These are phyloP conservation scores for Cercospora sojina DNA, from an alignment of 2,329 filamentous ascomycete species.

Conservation along the genomic window DNA sequence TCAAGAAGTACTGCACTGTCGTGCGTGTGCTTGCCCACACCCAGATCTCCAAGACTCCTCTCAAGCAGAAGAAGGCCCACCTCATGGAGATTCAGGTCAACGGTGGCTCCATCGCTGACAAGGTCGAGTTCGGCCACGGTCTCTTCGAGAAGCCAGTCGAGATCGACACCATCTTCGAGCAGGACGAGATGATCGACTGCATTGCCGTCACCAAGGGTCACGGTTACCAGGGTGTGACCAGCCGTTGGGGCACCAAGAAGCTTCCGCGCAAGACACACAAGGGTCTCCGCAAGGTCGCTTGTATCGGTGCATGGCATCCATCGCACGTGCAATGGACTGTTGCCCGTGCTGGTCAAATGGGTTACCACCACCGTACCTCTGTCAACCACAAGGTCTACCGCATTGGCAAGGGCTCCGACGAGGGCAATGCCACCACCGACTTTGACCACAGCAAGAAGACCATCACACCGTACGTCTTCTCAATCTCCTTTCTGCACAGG, in stretches of 20 bases:
- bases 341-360: constrained; percentile 98
- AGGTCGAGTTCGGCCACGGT: constrained; percentile 91
- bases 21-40: constrained; percentile 99
- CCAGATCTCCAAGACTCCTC: constrained; percentile 97
- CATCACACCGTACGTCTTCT: constrained; percentile 89
- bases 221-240: constrained; percentile 95
- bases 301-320: constrained; percentile 99
- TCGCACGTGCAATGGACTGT: constrained; percentile 99
- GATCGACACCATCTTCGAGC: constrained; percentile 93
- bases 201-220: constrained; percentile 99
- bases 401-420: constrained; percentile 87
- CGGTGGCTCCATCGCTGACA: constrained; percentile 91
- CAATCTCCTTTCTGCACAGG: not conserved
- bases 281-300: constrained; percentile 99
- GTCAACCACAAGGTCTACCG: constrained; percentile 99
- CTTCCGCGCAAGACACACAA: constrained; percentile 99
- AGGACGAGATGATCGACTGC: constrained; percentile 99
- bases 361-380: constrained; percentile 99
- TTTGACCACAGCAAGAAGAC: constrained; percentile 98
- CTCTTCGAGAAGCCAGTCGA: constrained; percentile 99
- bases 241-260: constrained; percentile 99
- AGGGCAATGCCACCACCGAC: constrained; percentile 90
- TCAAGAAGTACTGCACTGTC: constrained; percentile 99
- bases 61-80: constrained; percentile 99
- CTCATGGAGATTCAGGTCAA: constrained; percentile 99